Evolutionary conservation across 805 yeast genomes (phyloP), one percentile per base, ranked within the genome.

Genomic region (Kodamaea leandrae): DNA sequence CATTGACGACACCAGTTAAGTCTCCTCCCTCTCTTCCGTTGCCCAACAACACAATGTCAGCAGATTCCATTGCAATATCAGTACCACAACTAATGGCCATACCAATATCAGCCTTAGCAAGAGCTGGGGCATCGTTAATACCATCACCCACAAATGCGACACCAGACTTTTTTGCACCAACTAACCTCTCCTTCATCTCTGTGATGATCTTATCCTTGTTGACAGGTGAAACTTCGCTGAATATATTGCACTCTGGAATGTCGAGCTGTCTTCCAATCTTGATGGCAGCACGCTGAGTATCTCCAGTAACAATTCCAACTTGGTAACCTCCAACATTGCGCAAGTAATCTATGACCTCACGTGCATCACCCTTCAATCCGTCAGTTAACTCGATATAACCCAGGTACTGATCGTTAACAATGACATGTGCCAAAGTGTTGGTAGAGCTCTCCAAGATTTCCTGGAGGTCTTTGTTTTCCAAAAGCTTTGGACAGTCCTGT

Each of bases 131-230:
- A 59, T 93, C 99, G 61, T 93, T 93, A 50, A 93, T 86, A 45
- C 99, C 99, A 64, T 93, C 99, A 27, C 99, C 99, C 16, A 93
- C 83, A 71, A 95, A 89, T 4, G 90, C 91, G 30, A 93, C 83
- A 3, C 64, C 61, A 3, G 58, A 64, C 33, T 64, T 58, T 9
- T 30, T 28, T 4, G 51, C 47, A 2, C 63, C 63, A 1, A 71
- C 71, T 32, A 56, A 59, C 13, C 70, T 66, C 12, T 53, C 60
- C 53, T 82, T 86, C 41, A 87, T 64, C 36, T 72, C 69, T 29
- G 65, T 63, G 16, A 93, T 79, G 24, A 87, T 71, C 21, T 74
- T 74, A 42, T 86, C 81, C 62, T 93, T 93, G 40, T 83, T 84
- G 12, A 74, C 66, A 0, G 98, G 98, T 1, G 83, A 68, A 2